phyloP scores from a whole-genome alignment of 202 grass and related monocot genomes.

The Miscanthus sacchariflorus region DNA sequence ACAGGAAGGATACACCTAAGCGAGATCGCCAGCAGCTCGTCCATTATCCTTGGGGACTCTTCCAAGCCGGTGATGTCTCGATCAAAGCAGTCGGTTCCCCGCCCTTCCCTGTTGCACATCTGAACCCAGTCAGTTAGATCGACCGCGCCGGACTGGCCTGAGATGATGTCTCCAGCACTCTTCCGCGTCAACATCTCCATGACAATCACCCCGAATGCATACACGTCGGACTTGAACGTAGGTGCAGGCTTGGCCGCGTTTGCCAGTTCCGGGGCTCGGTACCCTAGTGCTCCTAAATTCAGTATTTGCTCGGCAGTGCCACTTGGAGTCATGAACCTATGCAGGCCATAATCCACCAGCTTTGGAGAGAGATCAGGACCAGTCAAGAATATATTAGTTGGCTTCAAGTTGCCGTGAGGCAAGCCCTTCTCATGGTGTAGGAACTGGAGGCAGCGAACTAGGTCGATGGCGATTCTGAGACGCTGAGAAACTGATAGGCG shows the following conservation, averaged over 20 bases:
- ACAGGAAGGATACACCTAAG: slow-evolving; percentile 93
- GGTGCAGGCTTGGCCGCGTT: slow-evolving; percentile 65
- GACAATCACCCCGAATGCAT: slow-evolving; percentile 87
- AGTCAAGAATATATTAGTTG: slow-evolving; percentile 94
- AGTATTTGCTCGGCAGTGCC: slow-evolving; percentile 88
- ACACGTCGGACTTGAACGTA: slow-evolving; percentile 87
- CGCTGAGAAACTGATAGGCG: slow-evolving; percentile 82
- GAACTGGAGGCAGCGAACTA: slow-evolving; percentile 77
- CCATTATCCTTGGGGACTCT: slow-evolving; percentile 87
- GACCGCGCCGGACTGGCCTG: slow-evolving; percentile 82
- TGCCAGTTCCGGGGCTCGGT: slow-evolving; percentile 85
- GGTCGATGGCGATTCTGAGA: slow-evolving; percentile 79
- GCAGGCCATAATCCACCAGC: slow-evolving; percentile 82
- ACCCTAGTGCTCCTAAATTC: slow-evolving; percentile 91
- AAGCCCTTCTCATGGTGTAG: slow-evolving; percentile 86
- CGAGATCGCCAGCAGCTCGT: slow-evolving; percentile 81
- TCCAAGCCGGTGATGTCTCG: slow-evolving; percentile 93
- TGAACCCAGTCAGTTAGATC: slow-evolving; percentile 99
- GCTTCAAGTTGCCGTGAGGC: slow-evolving; percentile 93
- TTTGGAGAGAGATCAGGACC: slow-evolving; percentile 88
- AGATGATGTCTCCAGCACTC: slow-evolving; percentile 97
- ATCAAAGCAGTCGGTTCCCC: slow-evolving; percentile 94
- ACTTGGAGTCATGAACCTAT: slow-evolving; percentile 78
- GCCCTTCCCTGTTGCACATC: slow-evolving; percentile 95
- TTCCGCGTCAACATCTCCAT: slow-evolving; percentile 95